These are phyloP conservation scores for Verbascum thapsus DNA, from an alignment of 257 asterid species.

Conservation along the genomic window DNA sequence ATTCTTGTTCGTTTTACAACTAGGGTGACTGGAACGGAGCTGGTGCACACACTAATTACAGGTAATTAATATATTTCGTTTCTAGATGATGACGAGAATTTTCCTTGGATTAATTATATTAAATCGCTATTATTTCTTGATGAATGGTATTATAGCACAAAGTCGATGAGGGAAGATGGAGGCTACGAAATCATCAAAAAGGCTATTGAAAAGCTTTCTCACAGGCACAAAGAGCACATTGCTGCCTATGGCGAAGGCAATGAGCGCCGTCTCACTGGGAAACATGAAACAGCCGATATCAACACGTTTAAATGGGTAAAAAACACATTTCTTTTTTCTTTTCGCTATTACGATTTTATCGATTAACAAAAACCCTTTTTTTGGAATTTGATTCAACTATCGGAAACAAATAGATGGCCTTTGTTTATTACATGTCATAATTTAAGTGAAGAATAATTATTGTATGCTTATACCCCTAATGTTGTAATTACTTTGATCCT, in stretches of 20 bases:
- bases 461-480: no score
- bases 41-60: slow-evolving; percentile 57
- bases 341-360: not conserved
- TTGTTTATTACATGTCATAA: no score
- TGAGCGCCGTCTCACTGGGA: no score
- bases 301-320: not conserved
- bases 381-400: no score
- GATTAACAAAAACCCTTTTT: not conserved
- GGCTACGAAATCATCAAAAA: slow-evolving; percentile 36
- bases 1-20: not conserved
- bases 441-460: no score
- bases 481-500: no score
- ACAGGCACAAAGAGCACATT: slow-evolving; percentile 34
- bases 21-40: slow-evolving; percentile 72
- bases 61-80: slow-evolving; percentile 36
- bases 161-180: slow-evolving; percentile 37
- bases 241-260: slow-evolving; percentile 24
- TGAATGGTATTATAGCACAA: slow-evolving; percentile 22
- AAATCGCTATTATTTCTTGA: not conserved
- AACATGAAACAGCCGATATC: no score
- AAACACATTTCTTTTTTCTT: not conserved
- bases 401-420: no score
- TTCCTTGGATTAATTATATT: not conserved
- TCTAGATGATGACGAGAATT: not conserved
- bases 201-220: slow-evolving; percentile 32